These are phyloP conservation scores for Kuraishia piskuri DNA, from an alignment of 805 yeast species.

Conservation along the genomic window DNA sequence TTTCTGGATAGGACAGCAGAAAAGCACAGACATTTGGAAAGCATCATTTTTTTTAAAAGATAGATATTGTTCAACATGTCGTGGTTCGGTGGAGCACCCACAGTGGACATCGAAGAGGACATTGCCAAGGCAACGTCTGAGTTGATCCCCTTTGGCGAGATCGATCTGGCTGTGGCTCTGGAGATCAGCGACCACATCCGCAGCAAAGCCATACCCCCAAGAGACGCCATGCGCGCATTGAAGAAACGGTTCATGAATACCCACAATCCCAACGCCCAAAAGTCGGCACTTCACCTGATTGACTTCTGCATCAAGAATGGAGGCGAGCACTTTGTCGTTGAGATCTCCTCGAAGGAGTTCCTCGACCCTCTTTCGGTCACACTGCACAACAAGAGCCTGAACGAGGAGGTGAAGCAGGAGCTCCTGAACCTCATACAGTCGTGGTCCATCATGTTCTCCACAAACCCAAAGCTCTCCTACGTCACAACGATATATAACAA, in stretches of 20 bases:
- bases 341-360: conserved; percentile 77
- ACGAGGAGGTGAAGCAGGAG: conserved; percentile 47
- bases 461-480: conserved; percentile 55
- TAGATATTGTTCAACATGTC: too few relatives aligned
- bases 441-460: conserved; percentile 70
- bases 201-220: conserved; percentile 68
- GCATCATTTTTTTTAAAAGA: too few relatives aligned
- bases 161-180: conserved; percentile 60
- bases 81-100: conserved; percentile 36
- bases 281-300: conserved; percentile 64
- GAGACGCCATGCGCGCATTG: conserved; percentile 77
- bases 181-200: conserved; percentile 86
- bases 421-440: conserved; percentile 61
- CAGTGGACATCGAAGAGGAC: conserved; percentile 45
- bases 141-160: conserved; percentile 85
- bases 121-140: conserved; percentile 79
- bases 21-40: too few relatives aligned
- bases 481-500: conserved; percentile 54
- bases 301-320: conserved; percentile 92
- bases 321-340: conserved; percentile 75
- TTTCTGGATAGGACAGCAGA: too few relatives aligned
- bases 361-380: conserved; percentile 64
- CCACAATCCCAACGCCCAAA: conserved; percentile 72
- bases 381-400: conserved; percentile 21
- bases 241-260: conserved; percentile 61